These are phyloP conservation scores for Colletotrichum eleusines DNA, from an alignment of 2,329 filamentous ascomycete genomes.

Conservation along the genomic window DNA sequence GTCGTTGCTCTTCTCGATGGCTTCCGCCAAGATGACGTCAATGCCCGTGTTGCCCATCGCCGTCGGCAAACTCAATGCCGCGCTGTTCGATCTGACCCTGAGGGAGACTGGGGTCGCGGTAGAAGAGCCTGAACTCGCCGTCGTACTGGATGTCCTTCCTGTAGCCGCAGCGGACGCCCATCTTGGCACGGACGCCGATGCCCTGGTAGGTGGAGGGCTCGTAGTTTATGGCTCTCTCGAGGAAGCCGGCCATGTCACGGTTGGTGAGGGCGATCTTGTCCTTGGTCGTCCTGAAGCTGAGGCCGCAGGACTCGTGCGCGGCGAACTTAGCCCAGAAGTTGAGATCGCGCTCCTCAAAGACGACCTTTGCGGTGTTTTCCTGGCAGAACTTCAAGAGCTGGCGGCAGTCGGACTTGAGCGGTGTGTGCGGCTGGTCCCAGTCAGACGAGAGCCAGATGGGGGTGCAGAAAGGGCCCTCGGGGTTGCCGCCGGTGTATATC, in stretches of 20 bases:
- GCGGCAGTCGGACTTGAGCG: constrained; percentile 18
- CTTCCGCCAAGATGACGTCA: constrained; percentile 13
- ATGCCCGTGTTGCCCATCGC: constrained; percentile 31
- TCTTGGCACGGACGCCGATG: constrained; percentile 11
- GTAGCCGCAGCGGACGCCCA: constrained; percentile 22
- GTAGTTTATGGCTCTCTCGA: constrained; percentile 17
- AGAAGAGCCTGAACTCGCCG: constrained; percentile 32
- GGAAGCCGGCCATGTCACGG: constrained; percentile 29
- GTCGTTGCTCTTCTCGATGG: constrained; percentile 20
- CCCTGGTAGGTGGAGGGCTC: background rate
- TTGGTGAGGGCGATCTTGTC: constrained; percentile 14
- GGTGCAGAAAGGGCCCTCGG: constrained; percentile 20
- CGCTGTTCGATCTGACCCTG: background rate
- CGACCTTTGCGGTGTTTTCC: constrained; percentile 24
- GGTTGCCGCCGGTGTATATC: constrained; percentile 1
- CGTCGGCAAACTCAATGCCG: background rate
- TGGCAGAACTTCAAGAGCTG: constrained; percentile 17
- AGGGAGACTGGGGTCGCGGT: constrained; percentile 18
- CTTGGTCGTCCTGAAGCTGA: constrained; percentile 25
- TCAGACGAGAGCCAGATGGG: constrained; percentile 26
- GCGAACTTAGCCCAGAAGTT: constrained; percentile 26
- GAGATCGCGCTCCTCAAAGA: constrained; percentile 27
- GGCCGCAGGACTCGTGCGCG: constrained; percentile 29
- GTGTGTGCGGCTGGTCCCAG: constrained; percentile 17
- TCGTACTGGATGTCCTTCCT: background rate